Percentiles rank a stretch among this genome's conserved stretches.
phyloP scores from a whole-genome alignment of 257 asterid species.

The Sherardia arvensis region DNA sequence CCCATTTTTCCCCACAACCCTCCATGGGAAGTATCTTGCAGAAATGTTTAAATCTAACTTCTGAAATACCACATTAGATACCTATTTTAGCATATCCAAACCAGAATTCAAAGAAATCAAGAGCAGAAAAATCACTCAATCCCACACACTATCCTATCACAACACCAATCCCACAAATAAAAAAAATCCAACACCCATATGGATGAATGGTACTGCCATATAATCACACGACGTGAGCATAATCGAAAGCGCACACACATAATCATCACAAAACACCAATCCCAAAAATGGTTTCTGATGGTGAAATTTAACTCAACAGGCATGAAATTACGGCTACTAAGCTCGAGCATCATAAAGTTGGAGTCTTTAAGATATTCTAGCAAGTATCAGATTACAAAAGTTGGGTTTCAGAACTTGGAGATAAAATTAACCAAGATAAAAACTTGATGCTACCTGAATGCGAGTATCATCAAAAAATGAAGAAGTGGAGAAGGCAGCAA shows the following conservation, averaged over 20 bases:
- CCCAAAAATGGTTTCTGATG: background rate
- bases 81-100: background rate
- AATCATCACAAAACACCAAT: background rate
- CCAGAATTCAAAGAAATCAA: background rate
- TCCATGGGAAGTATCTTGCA: background rate
- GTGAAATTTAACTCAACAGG: background rate
- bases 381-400: too few species aligned
- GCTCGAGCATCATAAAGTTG: too few species aligned
- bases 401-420: background rate
- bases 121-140: background rate
- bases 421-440: background rate
- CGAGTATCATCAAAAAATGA: constrained; percentile 80
- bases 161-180: background rate
- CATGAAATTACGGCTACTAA: too few species aligned
- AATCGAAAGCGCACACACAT: background rate
- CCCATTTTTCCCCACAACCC: background rate
- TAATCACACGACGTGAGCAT: background rate
- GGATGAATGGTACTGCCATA: too few species aligned
- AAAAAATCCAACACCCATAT: background rate
- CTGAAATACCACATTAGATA: background rate
- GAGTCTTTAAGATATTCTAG: too few species aligned
- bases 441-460: constrained; percentile 48
- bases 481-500: constrained; percentile 63
- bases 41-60: background rate
- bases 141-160: background rate